A percentile compares a stretch with the other conserved stretches of the same genome.
These are phyloP conservation scores for Suhomyces bribrorum DNA, from an alignment of 1,139 yeast genomes.

Conservation along the genomic window DNA sequence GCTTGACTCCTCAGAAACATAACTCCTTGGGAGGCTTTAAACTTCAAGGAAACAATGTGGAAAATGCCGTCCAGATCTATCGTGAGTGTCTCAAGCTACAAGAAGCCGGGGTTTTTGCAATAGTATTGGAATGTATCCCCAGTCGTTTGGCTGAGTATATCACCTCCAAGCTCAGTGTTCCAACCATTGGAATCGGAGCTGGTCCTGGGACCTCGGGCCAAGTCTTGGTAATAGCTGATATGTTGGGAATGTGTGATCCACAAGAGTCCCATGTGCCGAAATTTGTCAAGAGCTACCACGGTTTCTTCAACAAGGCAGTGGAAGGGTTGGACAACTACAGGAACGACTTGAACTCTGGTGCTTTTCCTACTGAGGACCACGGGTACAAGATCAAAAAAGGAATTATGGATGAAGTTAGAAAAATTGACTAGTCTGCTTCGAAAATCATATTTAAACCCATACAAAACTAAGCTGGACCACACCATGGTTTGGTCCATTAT, in stretches of 20 bases:
- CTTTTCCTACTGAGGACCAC: slow-evolving; percentile 68
- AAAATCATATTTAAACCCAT: neutral
- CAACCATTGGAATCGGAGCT: slow-evolving; percentile 96
- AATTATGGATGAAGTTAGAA: slow-evolving; percentile 53
- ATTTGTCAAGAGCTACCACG: slow-evolving; percentile 72
- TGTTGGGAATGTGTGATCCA: slow-evolving; percentile 72
- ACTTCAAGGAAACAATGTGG: slow-evolving; percentile 70
- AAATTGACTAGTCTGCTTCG: neutral
- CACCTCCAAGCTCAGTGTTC: slow-evolving; percentile 60
- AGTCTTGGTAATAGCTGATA: slow-evolving; percentile 83
- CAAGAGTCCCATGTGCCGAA: slow-evolving; percentile 53
- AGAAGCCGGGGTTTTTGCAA: slow-evolving; percentile 72
- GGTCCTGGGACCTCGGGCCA: slow-evolving; percentile 86
- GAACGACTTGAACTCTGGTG: slow-evolving; percentile 52
- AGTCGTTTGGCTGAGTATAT: slow-evolving; percentile 65
- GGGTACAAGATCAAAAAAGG: slow-evolving; percentile 73
- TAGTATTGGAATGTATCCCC: slow-evolving; percentile 88
- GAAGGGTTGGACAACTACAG: slow-evolving; percentile 56
- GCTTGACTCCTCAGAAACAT: slow-evolving; percentile 87
- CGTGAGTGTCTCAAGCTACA: slow-evolving; percentile 72
- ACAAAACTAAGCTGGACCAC: neutral
- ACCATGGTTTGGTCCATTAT: neutral
- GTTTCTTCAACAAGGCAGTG: slow-evolving; percentile 52
- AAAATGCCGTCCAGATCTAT: slow-evolving; percentile 58
- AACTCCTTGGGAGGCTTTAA: slow-evolving; percentile 83